Evolutionary conservation across 2,329 filamentous ascomycete genomes (phyloP), one percentile per base, ranked within the genome.

Genomic region (Fusarium fujikuroi): DNA sequence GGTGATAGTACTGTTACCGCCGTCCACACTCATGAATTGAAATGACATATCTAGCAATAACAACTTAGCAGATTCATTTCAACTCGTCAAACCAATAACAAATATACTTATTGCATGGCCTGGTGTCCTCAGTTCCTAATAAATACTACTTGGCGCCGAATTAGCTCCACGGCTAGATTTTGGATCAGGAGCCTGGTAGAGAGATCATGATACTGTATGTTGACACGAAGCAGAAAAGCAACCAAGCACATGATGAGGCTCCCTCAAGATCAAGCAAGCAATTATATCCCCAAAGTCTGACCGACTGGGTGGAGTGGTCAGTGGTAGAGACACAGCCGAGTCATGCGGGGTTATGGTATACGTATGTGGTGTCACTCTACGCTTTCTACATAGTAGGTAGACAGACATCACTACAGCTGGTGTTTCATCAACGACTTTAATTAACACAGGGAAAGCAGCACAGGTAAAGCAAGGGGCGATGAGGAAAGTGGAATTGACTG

Each of bases 221-320:
- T 36, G 25, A 28, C 10, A 49, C 37, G 54, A 49, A 53, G 60
- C 56, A 52, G 49, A 30, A 52, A 25, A 52, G 32, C 49, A 36
- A 25, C 12, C 18, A 66, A 61, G 19, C 18, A 40, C 21, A 42
- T 42, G 19, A 39, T 34, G 49, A 46, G 18, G 28, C 53, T 60
- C 18, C 30, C 23, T 66, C 50, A 60, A 66, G 25, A 62, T 53
- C 54, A 58, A 61, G 58, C 52, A 61, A 66, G 44, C 25, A 54
- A 70, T 23, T 52, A 32, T 30, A 36, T 15, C 28, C 39, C 47
- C 47, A 40, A 25, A 52, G 32, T n/a, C 19, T 30, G 63, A 42
- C 30, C 30, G 58, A 50, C n/a, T 60, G 47, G 44, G 34, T n/a
- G 21, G 25, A 47, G 36, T 62, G 46, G 40, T 50, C 50, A 28